phyloP scores from a whole-genome alignment of 768 basidiomycete genomes.

The Calocybe cyanea region DNA sequence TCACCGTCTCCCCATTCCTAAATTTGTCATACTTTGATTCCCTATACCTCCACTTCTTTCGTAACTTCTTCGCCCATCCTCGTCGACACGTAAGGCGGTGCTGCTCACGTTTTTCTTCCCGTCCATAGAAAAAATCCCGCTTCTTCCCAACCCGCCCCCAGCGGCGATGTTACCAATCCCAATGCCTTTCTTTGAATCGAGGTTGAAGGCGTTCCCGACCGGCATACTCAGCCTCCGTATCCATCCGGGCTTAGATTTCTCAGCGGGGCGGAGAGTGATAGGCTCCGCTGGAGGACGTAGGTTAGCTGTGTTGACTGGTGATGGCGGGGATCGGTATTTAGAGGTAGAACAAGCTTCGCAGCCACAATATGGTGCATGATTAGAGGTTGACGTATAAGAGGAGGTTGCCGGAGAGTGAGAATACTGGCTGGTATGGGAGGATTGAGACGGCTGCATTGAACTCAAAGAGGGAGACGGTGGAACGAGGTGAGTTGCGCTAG shows the following conservation, averaged over 20 bases:
- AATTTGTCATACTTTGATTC: slow-evolving; percentile 46
- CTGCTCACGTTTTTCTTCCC: slow-evolving; percentile 49
- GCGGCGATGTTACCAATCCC: slow-evolving; percentile 20
- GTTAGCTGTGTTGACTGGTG: slow-evolving; percentile 25
- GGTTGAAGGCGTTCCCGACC: slow-evolving; percentile 51
- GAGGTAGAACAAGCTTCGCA: slow-evolving; percentile 60
- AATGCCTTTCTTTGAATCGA: slow-evolving; percentile 48
- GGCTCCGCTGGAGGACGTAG: slow-evolving; percentile 41
- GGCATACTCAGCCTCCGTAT: slow-evolving; percentile 79
- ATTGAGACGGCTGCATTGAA: slow-evolving; percentile 10
- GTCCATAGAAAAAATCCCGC: slow-evolving; percentile 38
- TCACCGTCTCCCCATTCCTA: slow-evolving; percentile 35
- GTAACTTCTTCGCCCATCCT: slow-evolving; percentile 49
- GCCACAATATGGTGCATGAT: slow-evolving; percentile 63
- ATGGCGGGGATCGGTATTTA: slow-evolving; percentile 44
- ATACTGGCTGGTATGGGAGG: slow-evolving; percentile 17
- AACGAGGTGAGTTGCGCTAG: slow-evolving; percentile 39
- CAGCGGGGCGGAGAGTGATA: slow-evolving; percentile 35
- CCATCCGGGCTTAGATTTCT: slow-evolving; percentile 64
- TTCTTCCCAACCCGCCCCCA: slow-evolving; percentile 16
- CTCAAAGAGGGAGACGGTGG: slow-evolving; percentile 25
- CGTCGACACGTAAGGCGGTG: slow-evolving; percentile 28
- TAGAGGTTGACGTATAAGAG: slow-evolving; percentile 25
- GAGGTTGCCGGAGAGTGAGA: slow-evolving; percentile 22
- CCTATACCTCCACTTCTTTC: slow-evolving; percentile 40